These are phyloP conservation scores for Chaetothyriales sp. DNA, from an alignment of 2,329 filamentous ascomycete genomes.

Conservation along the genomic window DNA sequence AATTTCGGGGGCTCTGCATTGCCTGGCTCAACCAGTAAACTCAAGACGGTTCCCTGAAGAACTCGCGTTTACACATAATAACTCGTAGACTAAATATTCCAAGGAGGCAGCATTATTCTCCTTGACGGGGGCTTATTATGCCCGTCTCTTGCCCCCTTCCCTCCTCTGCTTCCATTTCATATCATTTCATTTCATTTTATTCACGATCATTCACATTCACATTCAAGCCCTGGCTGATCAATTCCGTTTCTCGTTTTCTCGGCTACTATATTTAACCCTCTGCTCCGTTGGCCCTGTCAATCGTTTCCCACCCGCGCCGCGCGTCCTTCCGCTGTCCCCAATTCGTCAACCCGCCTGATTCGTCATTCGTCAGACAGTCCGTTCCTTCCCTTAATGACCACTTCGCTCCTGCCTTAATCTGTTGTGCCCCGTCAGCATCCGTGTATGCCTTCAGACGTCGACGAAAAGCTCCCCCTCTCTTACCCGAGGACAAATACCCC, in stretches of 20 bases:
- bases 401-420: background rate
- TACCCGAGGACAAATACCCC: background rate
- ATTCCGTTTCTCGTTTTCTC: background rate
- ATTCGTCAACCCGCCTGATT: background rate
- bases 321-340: background rate
- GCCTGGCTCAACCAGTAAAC: background rate
- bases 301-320: background rate
- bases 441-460: conserved; percentile 1
- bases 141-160: too few species aligned
- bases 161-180: background rate
- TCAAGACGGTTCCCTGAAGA: too few species aligned
- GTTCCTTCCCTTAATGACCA: background rate
- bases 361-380: background rate
- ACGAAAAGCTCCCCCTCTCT: background rate
- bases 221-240: too few species aligned
- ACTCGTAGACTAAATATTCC: too few species aligned
- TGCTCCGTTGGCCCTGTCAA: background rate
- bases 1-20: background rate
- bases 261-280: background rate
- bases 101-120: too few species aligned
- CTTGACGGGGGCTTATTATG: too few species aligned
- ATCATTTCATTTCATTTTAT: background rate
- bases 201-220: too few species aligned
- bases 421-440: background rate
- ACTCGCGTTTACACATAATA: too few species aligned